Evolutionary conservation across 805 yeast genomes (phyloP), one percentile per base, ranked within the genome.

Genomic region (Spathaspora gorwiae): DNA sequence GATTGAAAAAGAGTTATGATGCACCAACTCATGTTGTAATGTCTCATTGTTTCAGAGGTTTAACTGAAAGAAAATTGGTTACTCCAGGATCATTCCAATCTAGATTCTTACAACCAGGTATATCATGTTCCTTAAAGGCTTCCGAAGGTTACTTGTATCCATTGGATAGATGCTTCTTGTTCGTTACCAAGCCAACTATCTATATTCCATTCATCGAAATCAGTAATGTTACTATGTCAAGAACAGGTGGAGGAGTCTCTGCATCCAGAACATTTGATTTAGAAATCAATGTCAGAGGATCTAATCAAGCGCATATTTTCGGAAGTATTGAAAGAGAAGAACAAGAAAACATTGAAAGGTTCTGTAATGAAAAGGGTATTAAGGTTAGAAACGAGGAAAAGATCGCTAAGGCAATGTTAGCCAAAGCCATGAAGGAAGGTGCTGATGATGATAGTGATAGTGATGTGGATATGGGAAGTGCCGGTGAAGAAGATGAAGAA

Each of bases 121-220:
- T 94, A 27, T 77, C 89, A 15, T 92, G 98, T 68, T 88, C 97
- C 6, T 78, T 88, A 55, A 94, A 92, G 65, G 98, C 98, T 0
- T 85, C 87, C 42, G 98, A 94, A 70, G 98, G 99, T 27, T 86
- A 90, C 55, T 68, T 94, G 48, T 94, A 87, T 64, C 89, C 95
- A n/a, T 76, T 94, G 47, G 99, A 94, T 53, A 87, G 88, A 66
- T 87, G 96, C 45, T 80, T 94, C 60, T 68, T 94, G 50, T 92
- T 94, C 61, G 84, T 92, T 40, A 90, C 97, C 24, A 94, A 94
- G 63, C 97, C 99, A 38, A 90, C 97, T 0, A 80, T 94, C 35
- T 87, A 87, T 63, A 87, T 94, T 52, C 96, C 97, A 46, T 86
- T 80, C 63, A 72, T 86, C 0, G 98, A 94, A 55, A 79, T 94